A percentile compares a stretch with the other conserved stretches of the same genome.
phyloP scores from a whole-genome alignment of 2,329 filamentous ascomycete genomes.

The Lachnellula arida region DNA sequence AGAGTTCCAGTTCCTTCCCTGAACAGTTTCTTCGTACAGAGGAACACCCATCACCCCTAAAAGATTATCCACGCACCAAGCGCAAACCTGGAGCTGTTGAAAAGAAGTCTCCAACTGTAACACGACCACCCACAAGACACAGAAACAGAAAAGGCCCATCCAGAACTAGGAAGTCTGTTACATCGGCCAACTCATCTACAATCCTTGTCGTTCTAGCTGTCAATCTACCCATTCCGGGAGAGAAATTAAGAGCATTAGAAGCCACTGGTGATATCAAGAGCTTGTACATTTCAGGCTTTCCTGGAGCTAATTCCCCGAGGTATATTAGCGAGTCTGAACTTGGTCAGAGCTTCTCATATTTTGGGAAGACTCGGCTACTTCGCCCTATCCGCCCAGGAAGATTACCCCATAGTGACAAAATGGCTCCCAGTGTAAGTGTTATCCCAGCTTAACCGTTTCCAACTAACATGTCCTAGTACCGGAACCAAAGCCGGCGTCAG shows the following conservation, averaged over 20 bases:
- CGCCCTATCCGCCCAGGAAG: neutral
- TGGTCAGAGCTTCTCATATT: neutral
- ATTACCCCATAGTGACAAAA: neutral
- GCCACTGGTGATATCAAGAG: neutral
- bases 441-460: neutral
- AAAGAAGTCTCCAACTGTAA: no score
- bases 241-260: neutral
- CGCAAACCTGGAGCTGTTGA: no score
- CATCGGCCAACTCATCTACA: neutral
- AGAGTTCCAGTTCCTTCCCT: no score
- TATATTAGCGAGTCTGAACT: neutral
- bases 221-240: neutral
- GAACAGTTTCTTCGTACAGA: no score
- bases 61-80: neutral
- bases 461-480: slow-evolving; percentile 19
- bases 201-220: neutral
- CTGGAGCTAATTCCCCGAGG: neutral
- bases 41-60: neutral
- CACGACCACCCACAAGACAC: no score
- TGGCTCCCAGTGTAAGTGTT: slow-evolving; percentile 9
- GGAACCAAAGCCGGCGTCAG: slow-evolving; percentile 28
- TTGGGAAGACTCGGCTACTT: neutral
- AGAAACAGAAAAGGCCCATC: no score
- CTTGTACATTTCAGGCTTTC: neutral
- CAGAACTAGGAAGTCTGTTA: no score